phyloP scores from a whole-genome alignment of 1,139 yeast genomes.

The Diutina sp. region DNA sequence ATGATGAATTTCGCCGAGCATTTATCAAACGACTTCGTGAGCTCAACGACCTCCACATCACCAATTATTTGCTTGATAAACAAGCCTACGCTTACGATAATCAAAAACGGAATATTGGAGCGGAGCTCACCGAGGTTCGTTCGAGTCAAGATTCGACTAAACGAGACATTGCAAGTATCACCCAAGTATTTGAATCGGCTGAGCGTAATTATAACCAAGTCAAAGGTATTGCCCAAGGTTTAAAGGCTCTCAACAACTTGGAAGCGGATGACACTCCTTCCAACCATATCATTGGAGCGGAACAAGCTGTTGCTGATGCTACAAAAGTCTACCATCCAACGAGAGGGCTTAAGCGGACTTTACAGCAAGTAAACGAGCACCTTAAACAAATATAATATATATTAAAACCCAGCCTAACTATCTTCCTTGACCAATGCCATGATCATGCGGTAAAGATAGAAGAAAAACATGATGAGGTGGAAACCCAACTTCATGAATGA shows the following conservation, averaged over 20 bases:
- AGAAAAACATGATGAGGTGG: slow-evolving; percentile 87
- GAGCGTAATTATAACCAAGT: neutral
- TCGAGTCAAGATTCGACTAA: neutral
- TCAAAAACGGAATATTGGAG: neutral
- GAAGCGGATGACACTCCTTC: neutral
- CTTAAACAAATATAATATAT: neutral
- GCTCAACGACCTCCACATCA: neutral
- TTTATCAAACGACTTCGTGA: neutral
- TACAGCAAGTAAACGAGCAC: neutral
- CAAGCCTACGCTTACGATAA: neutral
- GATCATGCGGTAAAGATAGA: slow-evolving; percentile 92
- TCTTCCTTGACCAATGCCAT: slow-evolving; percentile 79
- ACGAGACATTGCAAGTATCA: neutral
- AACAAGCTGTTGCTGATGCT: neutral
- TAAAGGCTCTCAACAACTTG: neutral
- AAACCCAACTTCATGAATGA: slow-evolving; percentile 82
- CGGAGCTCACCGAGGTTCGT: neutral
- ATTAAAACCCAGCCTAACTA: neutral
- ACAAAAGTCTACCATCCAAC: neutral
- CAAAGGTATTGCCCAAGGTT: neutral
- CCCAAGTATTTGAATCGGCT: neutral
- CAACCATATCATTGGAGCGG: neutral
- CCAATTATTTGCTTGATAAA: neutral
- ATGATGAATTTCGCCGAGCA: neutral
- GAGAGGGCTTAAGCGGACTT: neutral